Conservation (phyloP, 2,329 filamentous ascomycete species). For the Zymoseptoria passerinii region DNA sequence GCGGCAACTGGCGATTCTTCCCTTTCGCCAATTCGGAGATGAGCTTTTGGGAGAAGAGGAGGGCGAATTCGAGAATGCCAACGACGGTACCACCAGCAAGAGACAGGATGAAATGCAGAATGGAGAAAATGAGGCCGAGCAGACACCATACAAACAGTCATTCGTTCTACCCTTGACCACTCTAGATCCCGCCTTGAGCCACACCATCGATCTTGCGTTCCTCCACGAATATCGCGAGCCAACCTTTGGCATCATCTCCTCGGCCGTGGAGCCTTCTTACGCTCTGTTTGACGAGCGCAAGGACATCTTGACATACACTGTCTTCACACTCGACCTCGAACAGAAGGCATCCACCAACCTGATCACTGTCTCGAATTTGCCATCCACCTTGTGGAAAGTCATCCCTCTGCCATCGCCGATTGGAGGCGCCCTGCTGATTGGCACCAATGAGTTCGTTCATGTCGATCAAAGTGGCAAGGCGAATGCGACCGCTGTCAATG, state of each 20-base stretch:
- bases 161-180: slow-evolving; percentile 88
- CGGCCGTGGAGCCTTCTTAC: slow-evolving; percentile 62
- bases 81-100: slow-evolving; percentile 23
- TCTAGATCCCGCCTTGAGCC: slow-evolving; percentile 76
- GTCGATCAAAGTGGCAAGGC: slow-evolving; percentile 92
- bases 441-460: slow-evolving; percentile 85
- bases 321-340: slow-evolving; percentile 90
- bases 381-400: slow-evolving; percentile 77
- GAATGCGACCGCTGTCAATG: slow-evolving; percentile 85
- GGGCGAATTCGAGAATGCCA: slow-evolving; percentile 56
- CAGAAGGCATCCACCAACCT: slow-evolving; percentile 90
- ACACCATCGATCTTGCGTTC: slow-evolving; percentile 87
- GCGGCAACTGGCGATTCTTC: slow-evolving; percentile 83
- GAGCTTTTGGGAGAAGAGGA: slow-evolving; percentile 70
- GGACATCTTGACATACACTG: slow-evolving; percentile 81
- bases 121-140: slow-evolving; percentile 32
- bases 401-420: slow-evolving; percentile 77
- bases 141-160: slow-evolving; percentile 74
- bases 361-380: slow-evolving; percentile 73
- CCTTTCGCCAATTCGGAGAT: slow-evolving; percentile 78
- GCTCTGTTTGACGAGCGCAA: slow-evolving; percentile 67
- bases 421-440: slow-evolving; percentile 79
- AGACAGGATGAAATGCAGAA: slow-evolving; percentile 12
- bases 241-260: slow-evolving; percentile 89
- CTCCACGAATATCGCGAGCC: slow-evolving; percentile 95